Conservation (phyloP, 2,329 filamentous ascomycete species). For the Diaporthe amygdali region DNA sequence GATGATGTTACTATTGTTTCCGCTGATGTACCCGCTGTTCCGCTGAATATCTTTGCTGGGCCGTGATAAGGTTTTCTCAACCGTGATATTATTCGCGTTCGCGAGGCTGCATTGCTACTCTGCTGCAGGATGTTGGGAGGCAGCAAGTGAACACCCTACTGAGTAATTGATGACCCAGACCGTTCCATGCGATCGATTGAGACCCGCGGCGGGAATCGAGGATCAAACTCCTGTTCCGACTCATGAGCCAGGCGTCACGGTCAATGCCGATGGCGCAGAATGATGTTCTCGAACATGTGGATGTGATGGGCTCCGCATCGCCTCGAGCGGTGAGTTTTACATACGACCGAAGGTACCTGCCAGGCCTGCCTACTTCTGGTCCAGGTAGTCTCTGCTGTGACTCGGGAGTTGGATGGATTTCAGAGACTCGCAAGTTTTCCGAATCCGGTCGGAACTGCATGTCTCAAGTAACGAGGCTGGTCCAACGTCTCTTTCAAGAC, state of each 20-base stretch:
- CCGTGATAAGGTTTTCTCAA: neutral
- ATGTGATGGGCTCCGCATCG: neutral
- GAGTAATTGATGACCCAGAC: conserved; percentile 16
- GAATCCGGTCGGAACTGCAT: conserved; percentile 1
- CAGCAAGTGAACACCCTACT: neutral
- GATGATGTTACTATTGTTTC: conserved; percentile 7
- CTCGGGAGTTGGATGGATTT: neutral
- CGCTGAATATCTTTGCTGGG: neutral
- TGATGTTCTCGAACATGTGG: neutral
- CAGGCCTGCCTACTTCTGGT: neutral
- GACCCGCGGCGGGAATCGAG: neutral
- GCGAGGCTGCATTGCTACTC: conserved; percentile 5
- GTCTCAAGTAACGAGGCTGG: neutral
- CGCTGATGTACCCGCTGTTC: neutral
- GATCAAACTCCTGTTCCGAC: neutral
- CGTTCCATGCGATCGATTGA: conserved; percentile 5
- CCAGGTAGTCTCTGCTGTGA: neutral
- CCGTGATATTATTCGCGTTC: neutral
- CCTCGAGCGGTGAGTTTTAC: conserved; percentile 8
- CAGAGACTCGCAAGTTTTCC: neutral
- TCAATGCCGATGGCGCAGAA: conserved; percentile 1
- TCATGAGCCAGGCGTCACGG: neutral
- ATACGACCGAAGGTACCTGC: neutral
- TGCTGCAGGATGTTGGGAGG: conserved; percentile 7
- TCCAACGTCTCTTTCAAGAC: neutral